A percentile compares a stretch with the other conserved stretches of the same genome.
These are phyloP conservation scores for Citrullus colocynthis DNA, from an alignment of 306 rosid genomes.

Conservation along the genomic window DNA sequence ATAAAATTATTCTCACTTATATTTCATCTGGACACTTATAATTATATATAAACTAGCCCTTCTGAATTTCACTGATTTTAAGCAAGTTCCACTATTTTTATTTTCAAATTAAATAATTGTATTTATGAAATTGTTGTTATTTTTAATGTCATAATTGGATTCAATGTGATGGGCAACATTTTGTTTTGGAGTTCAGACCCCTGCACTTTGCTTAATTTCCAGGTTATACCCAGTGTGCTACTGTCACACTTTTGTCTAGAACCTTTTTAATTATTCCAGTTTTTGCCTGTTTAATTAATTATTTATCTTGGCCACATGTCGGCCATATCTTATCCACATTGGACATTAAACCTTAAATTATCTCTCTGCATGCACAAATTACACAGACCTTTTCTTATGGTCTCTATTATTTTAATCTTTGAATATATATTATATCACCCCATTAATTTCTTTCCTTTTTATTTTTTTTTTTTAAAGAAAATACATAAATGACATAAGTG, in stretches of 20 bases:
- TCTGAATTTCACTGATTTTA: background rate
- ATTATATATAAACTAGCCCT: background rate
- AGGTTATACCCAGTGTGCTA: background rate
- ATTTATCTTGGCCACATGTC: background rate
- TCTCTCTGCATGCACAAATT: background rate
- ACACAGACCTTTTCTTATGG: background rate
- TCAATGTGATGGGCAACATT: background rate
- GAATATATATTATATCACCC: background rate
- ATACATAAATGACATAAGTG: background rate
- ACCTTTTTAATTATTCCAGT: background rate
- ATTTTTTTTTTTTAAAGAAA: too few relatives aligned
- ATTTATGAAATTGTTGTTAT: background rate
- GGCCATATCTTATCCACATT: conserved; percentile 7
- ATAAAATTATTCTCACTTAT: background rate
- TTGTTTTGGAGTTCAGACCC: background rate
- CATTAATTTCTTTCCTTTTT: background rate
- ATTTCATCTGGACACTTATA: background rate
- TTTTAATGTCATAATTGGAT: background rate
- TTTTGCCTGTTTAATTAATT: background rate
- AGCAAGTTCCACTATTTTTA: background rate
- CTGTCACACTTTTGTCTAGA: background rate
- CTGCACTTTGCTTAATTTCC: background rate
- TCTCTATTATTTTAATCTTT: background rate
- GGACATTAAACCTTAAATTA: conserved; percentile 1
- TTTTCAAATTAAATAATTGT: background rate